Evolutionary conservation across 2,329 filamentous ascomycete genomes (phyloP).

Genomic region (Fusarium staphyleae): DNA sequence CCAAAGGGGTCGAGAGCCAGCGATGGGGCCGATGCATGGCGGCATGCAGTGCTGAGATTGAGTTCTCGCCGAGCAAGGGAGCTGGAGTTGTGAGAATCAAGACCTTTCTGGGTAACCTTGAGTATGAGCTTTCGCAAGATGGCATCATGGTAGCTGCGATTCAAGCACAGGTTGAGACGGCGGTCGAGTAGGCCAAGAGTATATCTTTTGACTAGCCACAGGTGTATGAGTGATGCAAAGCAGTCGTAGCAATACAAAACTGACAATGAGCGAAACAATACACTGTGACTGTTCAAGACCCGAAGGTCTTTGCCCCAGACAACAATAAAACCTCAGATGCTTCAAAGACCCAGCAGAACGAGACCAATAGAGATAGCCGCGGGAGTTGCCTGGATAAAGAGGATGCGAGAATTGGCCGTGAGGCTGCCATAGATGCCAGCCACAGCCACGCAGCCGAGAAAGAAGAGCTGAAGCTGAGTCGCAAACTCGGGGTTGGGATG

Average conservation of each 20-base stretch:
- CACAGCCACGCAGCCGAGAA: conserved; percentile 53
- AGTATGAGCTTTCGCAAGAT: neutral
- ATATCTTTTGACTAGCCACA: no score
- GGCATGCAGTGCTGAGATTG: neutral
- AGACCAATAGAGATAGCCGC: conserved; percentile 42
- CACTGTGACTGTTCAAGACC: neutral
- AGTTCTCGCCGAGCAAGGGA: neutral
- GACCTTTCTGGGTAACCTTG: neutral
- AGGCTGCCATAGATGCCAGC: conserved; percentile 55
- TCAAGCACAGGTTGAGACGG: neutral
- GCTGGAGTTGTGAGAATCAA: neutral
- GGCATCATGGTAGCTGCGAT: neutral
- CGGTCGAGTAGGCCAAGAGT: no score
- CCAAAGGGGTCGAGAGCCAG: neutral
- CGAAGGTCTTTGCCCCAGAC: neutral
- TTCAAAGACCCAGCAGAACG: conserved; percentile 34
- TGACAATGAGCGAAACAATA: neutral
- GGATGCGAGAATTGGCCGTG: conserved; percentile 52
- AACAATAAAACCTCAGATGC: no score
- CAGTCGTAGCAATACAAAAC: neutral
- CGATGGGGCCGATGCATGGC: neutral
- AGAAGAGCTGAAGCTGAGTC: conserved; percentile 56
- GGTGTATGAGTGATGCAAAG: no score
- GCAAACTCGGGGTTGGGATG: conserved; percentile 54
- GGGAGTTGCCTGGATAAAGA: conserved; percentile 51